Percentiles rank a stretch among this genome's conserved stretches.
These are phyloP conservation scores for Boletus patriciae DNA, from an alignment of 768 basidiomycete species.

Conservation along the genomic window DNA sequence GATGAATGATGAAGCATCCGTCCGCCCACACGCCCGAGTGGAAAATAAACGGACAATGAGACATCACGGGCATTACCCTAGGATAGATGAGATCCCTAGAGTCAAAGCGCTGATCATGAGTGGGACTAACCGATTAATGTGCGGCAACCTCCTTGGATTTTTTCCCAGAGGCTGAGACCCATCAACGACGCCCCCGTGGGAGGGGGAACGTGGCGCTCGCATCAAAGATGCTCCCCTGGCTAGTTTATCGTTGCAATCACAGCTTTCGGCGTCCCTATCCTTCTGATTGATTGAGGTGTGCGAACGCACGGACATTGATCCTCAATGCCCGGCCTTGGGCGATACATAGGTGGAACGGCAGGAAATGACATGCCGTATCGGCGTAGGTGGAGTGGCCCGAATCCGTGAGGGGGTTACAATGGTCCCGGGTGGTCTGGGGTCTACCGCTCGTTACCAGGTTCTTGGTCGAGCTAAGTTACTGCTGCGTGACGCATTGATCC, in stretches of 20 bases:
- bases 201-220: background rate
- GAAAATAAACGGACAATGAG: constrained; percentile 4
- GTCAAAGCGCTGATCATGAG: constrained; percentile 29
- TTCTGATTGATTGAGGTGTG: background rate
- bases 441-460: background rate
- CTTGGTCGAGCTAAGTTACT: background rate
- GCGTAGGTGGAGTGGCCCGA: constrained; percentile 1
- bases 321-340: background rate
- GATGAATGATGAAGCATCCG: constrained; percentile 10
- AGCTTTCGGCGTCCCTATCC: background rate
- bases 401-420: background rate
- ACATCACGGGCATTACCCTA: constrained; percentile 9
- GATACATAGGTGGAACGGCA: background rate
- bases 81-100: constrained; percentile 11
- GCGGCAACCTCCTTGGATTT: background rate
- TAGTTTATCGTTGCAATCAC: background rate
- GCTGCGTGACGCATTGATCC: background rate
- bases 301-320: constrained; percentile 2
- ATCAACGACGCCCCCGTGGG: background rate
- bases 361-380: constrained; percentile 18
- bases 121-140: background rate
- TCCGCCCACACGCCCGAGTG: constrained; percentile 14
- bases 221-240: background rate
- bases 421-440: background rate
- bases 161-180: background rate